Evolutionary conservation across 495 filamentous ascomycete genomes (phyloP).

Genomic region (Glonium stellatum): DNA sequence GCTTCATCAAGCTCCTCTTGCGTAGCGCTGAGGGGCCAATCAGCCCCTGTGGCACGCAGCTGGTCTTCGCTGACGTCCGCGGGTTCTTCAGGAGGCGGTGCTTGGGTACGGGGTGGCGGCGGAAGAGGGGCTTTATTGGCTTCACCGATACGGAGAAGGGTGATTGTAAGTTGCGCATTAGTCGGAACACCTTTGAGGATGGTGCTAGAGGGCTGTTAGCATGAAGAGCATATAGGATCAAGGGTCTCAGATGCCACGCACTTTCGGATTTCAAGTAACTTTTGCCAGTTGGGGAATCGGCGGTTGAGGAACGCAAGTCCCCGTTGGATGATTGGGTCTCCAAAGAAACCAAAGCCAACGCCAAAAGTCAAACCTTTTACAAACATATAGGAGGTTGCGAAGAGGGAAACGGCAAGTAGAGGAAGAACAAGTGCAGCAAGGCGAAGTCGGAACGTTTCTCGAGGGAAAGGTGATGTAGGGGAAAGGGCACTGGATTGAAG

Average conservation of each 20-base stretch:
- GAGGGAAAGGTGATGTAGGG: slow-evolving; percentile 70
- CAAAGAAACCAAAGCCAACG: slow-evolving; percentile 70
- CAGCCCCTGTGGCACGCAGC: slow-evolving; percentile 38
- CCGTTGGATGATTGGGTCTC: slow-evolving; percentile 61
- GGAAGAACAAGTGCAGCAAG: slow-evolving; percentile 56
- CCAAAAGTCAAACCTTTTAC: slow-evolving; percentile 61
- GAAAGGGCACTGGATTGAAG: slow-evolving; percentile 53
- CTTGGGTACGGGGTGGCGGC: slow-evolving; percentile 58
- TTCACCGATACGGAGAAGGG: slow-evolving; percentile 79
- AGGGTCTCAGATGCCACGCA: slow-evolving; percentile 29
- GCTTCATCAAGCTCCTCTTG: slow-evolving; percentile 47
- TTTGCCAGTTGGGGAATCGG: slow-evolving; percentile 67
- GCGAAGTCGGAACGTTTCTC: slow-evolving; percentile 53
- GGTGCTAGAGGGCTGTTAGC: slow-evolving; percentile 44
- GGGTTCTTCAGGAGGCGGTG: slow-evolving; percentile 49
- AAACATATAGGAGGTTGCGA: slow-evolving; percentile 66
- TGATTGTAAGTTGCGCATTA: slow-evolving; percentile 79
- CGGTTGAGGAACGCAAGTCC: slow-evolving; percentile 56
- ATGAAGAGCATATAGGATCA: not conserved
- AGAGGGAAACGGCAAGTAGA: slow-evolving; percentile 50
- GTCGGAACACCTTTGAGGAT: slow-evolving; percentile 80
- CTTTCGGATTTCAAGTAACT: slow-evolving; percentile 63
- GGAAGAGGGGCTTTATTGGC: slow-evolving; percentile 74
- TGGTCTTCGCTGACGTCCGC: slow-evolving; percentile 43
- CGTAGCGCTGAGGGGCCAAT: slow-evolving; percentile 41